A percentile compares a stretch with the other conserved stretches of the same genome.
Conservation (phyloP, 2,329 filamentous ascomycete genomes). For the Colletotrichum destructivum region DNA sequence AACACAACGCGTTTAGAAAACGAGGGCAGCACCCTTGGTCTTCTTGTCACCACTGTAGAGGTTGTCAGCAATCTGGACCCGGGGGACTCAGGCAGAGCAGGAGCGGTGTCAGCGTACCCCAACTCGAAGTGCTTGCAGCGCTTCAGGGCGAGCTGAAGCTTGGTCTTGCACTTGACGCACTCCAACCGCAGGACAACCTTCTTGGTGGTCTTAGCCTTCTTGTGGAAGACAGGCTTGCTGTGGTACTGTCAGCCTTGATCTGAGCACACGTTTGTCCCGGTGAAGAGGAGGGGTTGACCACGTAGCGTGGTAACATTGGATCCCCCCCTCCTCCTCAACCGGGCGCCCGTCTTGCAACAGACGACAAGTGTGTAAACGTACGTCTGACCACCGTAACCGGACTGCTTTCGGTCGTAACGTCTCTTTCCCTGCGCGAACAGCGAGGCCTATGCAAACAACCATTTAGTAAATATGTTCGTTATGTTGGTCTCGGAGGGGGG, state of each 20-base stretch:
- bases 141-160: conserved; percentile 98
- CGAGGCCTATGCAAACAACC: conserved; percentile 74
- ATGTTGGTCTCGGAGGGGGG: background rate
- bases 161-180: conserved; percentile 98
- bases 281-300: too few species aligned
- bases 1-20: conserved; percentile 86
- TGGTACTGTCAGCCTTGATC: conserved; percentile 11
- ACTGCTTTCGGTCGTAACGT: conserved; percentile 99
- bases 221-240: conserved; percentile 98
- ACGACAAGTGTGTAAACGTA: conserved; percentile 10
- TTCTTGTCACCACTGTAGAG: conserved; percentile 97
- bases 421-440: conserved; percentile 99
- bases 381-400: conserved; percentile 99
- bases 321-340: background rate
- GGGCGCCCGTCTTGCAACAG: background rate
- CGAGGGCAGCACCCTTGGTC: conserved; percentile 99
- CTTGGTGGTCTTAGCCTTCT: conserved; percentile 99
- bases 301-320: too few species aligned
- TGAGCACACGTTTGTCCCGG: background rate
- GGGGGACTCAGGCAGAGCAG: conserved; percentile 13
- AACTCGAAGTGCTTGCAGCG: conserved; percentile 99
- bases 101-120: conserved; percentile 76
- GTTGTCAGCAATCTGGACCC: conserved; percentile 16
- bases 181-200: conserved; percentile 99
- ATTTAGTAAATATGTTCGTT: conserved; percentile 13